Conservation (phyloP, 2,329 filamentous ascomycete species). For the Pseudogymnoascus sp. region DNA sequence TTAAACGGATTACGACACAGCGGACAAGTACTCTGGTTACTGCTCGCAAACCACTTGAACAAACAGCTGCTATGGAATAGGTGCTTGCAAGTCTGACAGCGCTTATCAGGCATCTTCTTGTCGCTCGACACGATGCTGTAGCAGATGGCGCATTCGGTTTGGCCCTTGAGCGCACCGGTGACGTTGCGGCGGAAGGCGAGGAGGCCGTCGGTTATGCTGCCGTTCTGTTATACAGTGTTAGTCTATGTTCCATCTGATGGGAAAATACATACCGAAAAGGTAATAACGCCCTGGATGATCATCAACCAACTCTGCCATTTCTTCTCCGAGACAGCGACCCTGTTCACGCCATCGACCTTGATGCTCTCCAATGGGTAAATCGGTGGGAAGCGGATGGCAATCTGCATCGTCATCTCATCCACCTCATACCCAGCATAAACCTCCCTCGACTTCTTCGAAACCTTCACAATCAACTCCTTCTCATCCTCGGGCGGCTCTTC, state of each 20-base stretch:
- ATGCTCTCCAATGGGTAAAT: constrained; percentile 78
- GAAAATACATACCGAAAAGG: constrained; percentile 56
- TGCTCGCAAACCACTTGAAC: constrained; percentile 95
- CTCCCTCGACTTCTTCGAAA: constrained; percentile 63
- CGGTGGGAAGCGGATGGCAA: constrained; percentile 70
- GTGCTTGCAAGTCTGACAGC: constrained; percentile 87
- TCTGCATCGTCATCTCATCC: constrained; percentile 76
- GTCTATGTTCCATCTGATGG: neutral
- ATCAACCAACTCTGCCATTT: constrained; percentile 91
- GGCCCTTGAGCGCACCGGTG: constrained; percentile 78
- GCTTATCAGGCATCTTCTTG: constrained; percentile 84
- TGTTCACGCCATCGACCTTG: constrained; percentile 65
- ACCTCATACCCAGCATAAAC: constrained; percentile 78
- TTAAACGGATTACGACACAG: constrained; percentile 85
- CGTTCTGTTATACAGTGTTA: constrained; percentile 44
- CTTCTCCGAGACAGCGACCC: constrained; percentile 79
- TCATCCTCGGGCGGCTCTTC: constrained; percentile 42
- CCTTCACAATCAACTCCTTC: constrained; percentile 56
- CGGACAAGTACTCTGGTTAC: constrained; percentile 84
- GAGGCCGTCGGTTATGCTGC: constrained; percentile 79
- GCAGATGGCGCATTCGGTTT: constrained; percentile 93
- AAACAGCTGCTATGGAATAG: constrained; percentile 83
- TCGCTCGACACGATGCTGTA: constrained; percentile 89
- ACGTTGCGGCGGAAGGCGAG: constrained; percentile 82
- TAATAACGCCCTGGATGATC: constrained; percentile 84